These are phyloP conservation scores for Fraxinus americana DNA, from an alignment of 257 asterid genomes.

Conservation along the genomic window DNA sequence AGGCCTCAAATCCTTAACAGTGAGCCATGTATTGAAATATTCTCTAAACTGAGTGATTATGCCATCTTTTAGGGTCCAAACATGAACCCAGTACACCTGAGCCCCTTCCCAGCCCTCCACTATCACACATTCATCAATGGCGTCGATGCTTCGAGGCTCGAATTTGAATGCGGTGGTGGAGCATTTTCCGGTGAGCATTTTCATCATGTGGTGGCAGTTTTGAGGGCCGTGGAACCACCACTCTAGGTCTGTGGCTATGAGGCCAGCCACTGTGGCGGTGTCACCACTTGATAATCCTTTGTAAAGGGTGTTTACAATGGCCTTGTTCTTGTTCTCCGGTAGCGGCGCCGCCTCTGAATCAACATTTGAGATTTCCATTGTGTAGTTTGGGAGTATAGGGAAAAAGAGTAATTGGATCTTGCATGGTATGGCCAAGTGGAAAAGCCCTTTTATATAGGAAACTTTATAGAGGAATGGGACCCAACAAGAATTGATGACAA, in stretches of 20 bases:
- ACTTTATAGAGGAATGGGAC: background rate
- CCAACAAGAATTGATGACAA: too few relatives aligned
- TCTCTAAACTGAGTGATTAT: slow-evolving; percentile 78
- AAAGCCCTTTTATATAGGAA: background rate
- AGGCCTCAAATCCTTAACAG: slow-evolving; percentile 67
- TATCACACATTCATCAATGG: slow-evolving; percentile 58
- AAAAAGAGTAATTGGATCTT: background rate
- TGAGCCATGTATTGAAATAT: slow-evolving; percentile 91
- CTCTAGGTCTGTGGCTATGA: slow-evolving; percentile 63
- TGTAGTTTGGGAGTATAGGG: background rate
- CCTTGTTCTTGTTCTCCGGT: slow-evolving; percentile 37
- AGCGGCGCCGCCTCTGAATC: slow-evolving; percentile 9
- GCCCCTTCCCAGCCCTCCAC: slow-evolving; percentile 95
- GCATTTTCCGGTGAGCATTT: slow-evolving; percentile 69
- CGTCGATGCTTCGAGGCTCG: slow-evolving; percentile 66
- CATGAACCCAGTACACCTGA: slow-evolving; percentile 86
- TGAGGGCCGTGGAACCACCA: slow-evolving; percentile 99
- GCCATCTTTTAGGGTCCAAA: slow-evolving; percentile 77
- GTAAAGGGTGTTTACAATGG: slow-evolving; percentile 62
- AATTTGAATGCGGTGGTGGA: slow-evolving; percentile 52
- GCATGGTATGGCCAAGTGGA: too few relatives aligned
- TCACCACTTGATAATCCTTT: slow-evolving; percentile 51
- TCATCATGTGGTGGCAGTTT: slow-evolving; percentile 92
- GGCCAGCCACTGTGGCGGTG: slow-evolving; percentile 21
- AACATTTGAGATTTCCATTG: slow-evolving; percentile 33